Base-by-base conservation (phyloP, 371 early-diverging fungal species). In the Massospora cicadina region DNA sequence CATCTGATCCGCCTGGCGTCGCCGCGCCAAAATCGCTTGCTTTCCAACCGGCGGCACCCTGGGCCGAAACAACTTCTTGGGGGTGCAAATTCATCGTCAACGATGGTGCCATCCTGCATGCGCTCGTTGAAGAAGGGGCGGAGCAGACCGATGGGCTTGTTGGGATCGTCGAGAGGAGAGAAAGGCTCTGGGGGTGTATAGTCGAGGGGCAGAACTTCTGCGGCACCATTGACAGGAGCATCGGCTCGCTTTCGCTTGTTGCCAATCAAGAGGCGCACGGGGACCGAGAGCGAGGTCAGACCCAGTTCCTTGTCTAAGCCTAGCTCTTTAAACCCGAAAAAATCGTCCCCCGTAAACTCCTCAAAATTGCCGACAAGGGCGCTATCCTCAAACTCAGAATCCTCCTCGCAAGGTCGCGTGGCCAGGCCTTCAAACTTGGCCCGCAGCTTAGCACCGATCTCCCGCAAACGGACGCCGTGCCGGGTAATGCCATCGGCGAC, bases 321-420 rank as follows among this genome's bases (percentile, higher is more conserved):
- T 55, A 93, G 74, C 29, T 88, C 89, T 64, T 84, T 84, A 71
- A 96, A 86, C 2, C 91, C 89, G 67, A 96, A 85, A 67, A 92
- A 86, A 74, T 96, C 94, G 56, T 89, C 81, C 33, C 86, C 89
- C 58, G 89, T 63, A 53, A 85, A 91, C 28, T 88, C 91, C 29
- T 87, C 86, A 66, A 91, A 85, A 33, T 81, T 76, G 33, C 92
- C 92, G 54, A 86, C 84, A 67, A 60, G 55, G 54, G 67, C 53
- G 33, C 29, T 54, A 33, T 24, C 21, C 17, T 60, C 59, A 23
- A 32, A 27, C 7, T 64, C 54, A 53, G 24, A 21, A 30, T 58
- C 32, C n/a, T 55, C 54, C 43, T 7, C 28, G 60, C 56, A 21
- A 31, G 56, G 75, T 73, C 76, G 76, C 24, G 71, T 66, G 13